Conservation (phyloP, 805 yeast species). For the Kodamaea lidongshanica region DNA sequence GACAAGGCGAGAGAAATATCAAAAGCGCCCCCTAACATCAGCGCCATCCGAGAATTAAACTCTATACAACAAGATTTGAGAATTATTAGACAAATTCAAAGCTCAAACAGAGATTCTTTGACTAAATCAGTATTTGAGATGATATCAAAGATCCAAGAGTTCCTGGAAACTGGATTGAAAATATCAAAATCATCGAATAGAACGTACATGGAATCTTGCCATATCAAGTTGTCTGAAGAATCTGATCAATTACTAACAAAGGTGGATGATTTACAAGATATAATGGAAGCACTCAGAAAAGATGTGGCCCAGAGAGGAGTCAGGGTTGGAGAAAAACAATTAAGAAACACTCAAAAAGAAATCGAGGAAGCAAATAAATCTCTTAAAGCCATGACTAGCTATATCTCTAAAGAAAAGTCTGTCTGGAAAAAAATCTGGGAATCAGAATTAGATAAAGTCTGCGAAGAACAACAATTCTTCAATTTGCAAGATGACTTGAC, state of each 20-base stretch:
- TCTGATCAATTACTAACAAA: conserved; percentile 68
- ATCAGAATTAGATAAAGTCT: conserved; percentile 76
- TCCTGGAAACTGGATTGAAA: conserved; percentile 44
- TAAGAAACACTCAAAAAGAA: conserved; percentile 61
- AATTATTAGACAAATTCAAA: conserved; percentile 52
- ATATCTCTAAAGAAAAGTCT: conserved; percentile 65
- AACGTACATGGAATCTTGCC: conserved; percentile 71
- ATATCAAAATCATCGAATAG: conserved; percentile 35
- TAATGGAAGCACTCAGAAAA: conserved; percentile 79
- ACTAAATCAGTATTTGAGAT: conserved; percentile 40
- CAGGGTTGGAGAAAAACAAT: conserved; percentile 67
- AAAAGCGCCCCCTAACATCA: conserved; percentile 2
- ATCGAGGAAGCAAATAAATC: conserved; percentile 50
- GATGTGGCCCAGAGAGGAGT: conserved; percentile 92
- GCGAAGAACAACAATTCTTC: conserved; percentile 91
- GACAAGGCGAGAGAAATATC: conserved; percentile 3
- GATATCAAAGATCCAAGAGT: conserved; percentile 40
- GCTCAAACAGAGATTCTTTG: conserved; percentile 36
- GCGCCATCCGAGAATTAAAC: conserved; percentile 22
- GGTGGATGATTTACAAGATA: conserved; percentile 88
- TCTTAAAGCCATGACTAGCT: conserved; percentile 50
- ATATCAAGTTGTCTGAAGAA: conserved; percentile 63
- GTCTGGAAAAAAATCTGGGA: conserved; percentile 93
- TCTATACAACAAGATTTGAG: conserved; percentile 55
- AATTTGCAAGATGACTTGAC: conserved; percentile 84